phyloP scores from a whole-genome alignment of 75 land plant genomes.

The Cunninghamia lanceolata region DNA sequence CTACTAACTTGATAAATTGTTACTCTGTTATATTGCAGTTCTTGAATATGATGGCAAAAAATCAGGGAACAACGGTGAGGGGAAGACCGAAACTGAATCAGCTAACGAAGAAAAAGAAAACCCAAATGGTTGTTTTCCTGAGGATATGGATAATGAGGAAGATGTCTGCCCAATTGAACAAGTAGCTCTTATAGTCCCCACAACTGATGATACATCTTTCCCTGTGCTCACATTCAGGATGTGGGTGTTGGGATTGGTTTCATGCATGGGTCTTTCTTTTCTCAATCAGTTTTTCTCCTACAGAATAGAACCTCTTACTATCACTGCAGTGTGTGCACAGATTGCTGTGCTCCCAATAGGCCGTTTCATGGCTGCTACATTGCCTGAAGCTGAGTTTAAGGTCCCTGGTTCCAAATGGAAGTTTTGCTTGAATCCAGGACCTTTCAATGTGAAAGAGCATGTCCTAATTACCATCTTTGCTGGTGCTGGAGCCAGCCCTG shows the following conservation, averaged over 20 bases:
- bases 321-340: slow-evolving; percentile 32
- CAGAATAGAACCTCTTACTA: slow-evolving; percentile 38
- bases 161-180: slow-evolving; percentile 37
- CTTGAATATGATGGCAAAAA: too few species aligned
- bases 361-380: slow-evolving; percentile 34
- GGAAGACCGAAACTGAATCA: too few species aligned
- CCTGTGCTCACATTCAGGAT: slow-evolving; percentile 40
- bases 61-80: too few species aligned
- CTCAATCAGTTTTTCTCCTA: slow-evolving; percentile 46
- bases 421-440: slow-evolving; percentile 59
- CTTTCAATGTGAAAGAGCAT: slow-evolving; percentile 69
- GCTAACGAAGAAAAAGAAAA: background rate
- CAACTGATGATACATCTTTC: slow-evolving; percentile 27
- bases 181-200: slow-evolving; percentile 37
- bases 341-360: slow-evolving; percentile 33
- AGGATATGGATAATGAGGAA: slow-evolving; percentile 1
- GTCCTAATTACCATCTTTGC: slow-evolving; percentile 74
- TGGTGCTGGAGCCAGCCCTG: slow-evolving; percentile 50
- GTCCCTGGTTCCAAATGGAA: slow-evolving; percentile 13
- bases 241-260: slow-evolving; percentile 33
- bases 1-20: too few species aligned
- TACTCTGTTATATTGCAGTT: too few species aligned
- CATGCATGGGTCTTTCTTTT: slow-evolving; percentile 43
- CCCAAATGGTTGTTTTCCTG: background rate
- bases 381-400: slow-evolving; percentile 26